Percentiles rank a stretch among this genome's conserved stretches.
phyloP scores from a whole-genome alignment of 305 asterid genomes.

The Fraxinus xanthoxyloides region DNA sequence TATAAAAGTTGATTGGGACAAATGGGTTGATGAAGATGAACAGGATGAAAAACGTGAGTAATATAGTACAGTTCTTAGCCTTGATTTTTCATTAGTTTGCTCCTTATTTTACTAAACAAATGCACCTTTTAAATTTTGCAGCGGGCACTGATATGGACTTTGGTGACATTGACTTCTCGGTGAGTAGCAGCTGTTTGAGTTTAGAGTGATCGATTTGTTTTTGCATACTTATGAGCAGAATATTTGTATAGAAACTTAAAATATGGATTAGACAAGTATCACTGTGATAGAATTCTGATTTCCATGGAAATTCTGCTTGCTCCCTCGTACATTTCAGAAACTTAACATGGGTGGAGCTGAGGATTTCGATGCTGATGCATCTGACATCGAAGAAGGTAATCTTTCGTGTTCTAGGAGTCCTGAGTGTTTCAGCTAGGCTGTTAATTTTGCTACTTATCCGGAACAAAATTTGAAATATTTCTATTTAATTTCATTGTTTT shows the following conservation, averaged over 20 bases:
- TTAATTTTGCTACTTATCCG: background rate
- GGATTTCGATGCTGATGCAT: constrained; percentile 33
- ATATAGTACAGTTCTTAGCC: background rate
- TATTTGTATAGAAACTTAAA: background rate
- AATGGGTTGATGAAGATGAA: constrained; percentile 73
- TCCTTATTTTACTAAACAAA: background rate
- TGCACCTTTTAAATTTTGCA: constrained; percentile 23
- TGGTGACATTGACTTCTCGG: constrained; percentile 55
- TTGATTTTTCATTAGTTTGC: background rate
- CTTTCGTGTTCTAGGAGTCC: background rate
- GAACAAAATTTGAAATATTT: background rate
- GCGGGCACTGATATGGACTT: constrained; percentile 42
- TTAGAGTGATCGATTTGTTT: background rate
- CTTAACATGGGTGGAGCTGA: constrained; percentile 53
- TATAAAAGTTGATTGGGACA: constrained; percentile 72
- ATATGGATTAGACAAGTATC: background rate
- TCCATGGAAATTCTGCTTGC: background rate
- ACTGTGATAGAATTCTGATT: constrained; percentile 1
- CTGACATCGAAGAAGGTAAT: constrained; percentile 42
- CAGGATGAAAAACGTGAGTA: constrained; percentile 37
- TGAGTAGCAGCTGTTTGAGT: constrained; percentile 21
- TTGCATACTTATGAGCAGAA: background rate
- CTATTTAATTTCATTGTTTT: background rate
- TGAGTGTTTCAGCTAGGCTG: background rate
- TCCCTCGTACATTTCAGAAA: constrained; percentile 36